Evolutionary conservation across 176 grass and related monocot species (phyloP).

Genomic region (Carex pumila): DNA sequence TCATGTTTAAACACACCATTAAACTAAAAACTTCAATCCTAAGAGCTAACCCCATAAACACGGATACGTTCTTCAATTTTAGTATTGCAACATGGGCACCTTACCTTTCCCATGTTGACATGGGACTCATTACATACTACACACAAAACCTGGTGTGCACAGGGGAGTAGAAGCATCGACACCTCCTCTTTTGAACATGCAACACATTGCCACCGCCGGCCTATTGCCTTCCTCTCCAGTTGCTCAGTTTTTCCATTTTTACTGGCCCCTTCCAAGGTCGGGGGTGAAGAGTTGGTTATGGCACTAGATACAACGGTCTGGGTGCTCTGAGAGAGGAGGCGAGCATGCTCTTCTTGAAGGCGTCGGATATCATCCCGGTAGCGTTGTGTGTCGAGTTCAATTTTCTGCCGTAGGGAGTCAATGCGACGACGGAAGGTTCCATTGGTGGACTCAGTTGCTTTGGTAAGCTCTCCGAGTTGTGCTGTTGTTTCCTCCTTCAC

Average conservation of each 20-base stretch:
- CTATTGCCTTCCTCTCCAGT: conserved; percentile 1
- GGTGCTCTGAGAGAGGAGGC: conserved; percentile 5
- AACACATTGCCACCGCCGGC: conserved; percentile 11
- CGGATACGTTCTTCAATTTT: conserved; percentile 14
- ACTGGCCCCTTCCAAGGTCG: not conserved
- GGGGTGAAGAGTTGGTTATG: not conserved
- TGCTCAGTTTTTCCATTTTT: not conserved
- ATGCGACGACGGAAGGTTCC: not conserved
- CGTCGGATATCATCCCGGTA: conserved; percentile 20
- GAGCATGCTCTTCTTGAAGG: conserved; percentile 19
- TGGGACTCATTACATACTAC: conserved; percentile 20
- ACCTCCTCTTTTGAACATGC: conserved; percentile 18
- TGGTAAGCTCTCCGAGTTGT: conserved; percentile 9
- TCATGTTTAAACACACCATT: not conserved
- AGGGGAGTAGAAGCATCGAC: conserved; percentile 15
- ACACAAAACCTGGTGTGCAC: conserved; percentile 18
- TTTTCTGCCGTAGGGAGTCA: conserved; percentile 22
- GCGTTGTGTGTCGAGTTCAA: conserved; percentile 4
- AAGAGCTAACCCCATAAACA: conserved; percentile 21
- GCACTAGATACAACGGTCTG: not conserved
- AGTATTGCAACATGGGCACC: conserved; percentile 17
- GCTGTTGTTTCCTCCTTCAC: not conserved
- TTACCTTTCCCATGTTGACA: conserved; percentile 17
- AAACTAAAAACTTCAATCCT: not conserved
- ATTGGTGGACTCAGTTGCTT: not conserved